Evolutionary conservation across 2,329 filamentous ascomycete genomes (phyloP), one percentile per base, ranked within the genome.

Genomic region (Lachnellula arida): DNA sequence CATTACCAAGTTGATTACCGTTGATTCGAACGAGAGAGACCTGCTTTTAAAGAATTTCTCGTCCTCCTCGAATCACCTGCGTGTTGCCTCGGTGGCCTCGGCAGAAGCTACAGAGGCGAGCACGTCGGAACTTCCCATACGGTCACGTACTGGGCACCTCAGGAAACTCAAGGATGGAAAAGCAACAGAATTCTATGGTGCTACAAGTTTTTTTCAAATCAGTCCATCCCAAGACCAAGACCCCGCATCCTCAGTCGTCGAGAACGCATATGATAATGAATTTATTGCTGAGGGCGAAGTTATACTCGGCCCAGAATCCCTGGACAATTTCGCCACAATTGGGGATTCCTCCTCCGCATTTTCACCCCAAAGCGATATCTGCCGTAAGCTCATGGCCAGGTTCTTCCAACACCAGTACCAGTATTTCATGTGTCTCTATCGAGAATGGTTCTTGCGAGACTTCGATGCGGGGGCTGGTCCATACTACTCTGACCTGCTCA

Each of bases 381-480:
- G 73, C 12, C 75, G 74, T 53, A 65, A 68, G 17, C 69, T 78
- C 48, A 78, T 79, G 75, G 74, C 75, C 0, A 69, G 68, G 3
- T 80, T 79, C 60, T 80, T 80, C 64, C 71, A 74, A 52, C 67
- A 74, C 39, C 72, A 77, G 22, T 80, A 79, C 50, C 73, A 75
- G 37, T 78, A 77, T 58, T 72, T 76, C 60, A 78, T 79, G 75
- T 73, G 75, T 54, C 68, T 80, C 2, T 79, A 80, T 56, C 71
- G 77, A 32, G 77, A 79, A 60, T 78, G 74, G 57, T 80, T 80
- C 56, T 63, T 80, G 9, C 67, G 77, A 32, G 77, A 79, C 60
- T 80, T 78, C 52, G 75, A 77, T 58, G 67, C 72, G 2, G 76
- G 75, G 0, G 70, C 64, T 1, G 77, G 77, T 0, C 73, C 71